Percentiles rank a stretch among this genome's conserved stretches.
These are phyloP conservation scores for Coemansia aciculifera DNA, from an alignment of 192 early-diverging fungal species.

Conservation along the genomic window DNA sequence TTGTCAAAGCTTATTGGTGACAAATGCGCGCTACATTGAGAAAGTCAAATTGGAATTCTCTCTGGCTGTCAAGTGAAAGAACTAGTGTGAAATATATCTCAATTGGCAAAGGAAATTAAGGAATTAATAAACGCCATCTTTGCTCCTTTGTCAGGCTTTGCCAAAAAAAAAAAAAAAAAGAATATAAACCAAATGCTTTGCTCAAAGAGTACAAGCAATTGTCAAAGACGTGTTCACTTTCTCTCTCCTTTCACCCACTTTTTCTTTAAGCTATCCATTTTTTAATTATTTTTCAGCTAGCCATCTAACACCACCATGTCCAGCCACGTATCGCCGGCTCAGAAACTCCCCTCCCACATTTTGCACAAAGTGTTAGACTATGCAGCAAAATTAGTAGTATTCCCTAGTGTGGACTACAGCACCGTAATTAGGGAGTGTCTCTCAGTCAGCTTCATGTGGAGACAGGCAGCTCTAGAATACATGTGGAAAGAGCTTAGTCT, in stretches of 20 bases:
- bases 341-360: background rate
- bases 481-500: background rate
- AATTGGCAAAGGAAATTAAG: background rate
- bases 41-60: background rate
- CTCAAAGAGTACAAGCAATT: background rate
- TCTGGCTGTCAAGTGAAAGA: background rate
- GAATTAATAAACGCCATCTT: background rate
- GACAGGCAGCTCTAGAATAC: background rate
- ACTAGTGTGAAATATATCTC: background rate
- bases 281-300: background rate
- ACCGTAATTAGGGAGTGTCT: background rate
- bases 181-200: background rate
- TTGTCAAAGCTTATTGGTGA: background rate
- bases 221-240: background rate
- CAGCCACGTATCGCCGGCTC: background rate
- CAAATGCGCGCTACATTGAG: background rate
- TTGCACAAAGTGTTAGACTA: background rate
- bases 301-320: background rate
- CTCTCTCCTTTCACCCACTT: background rate
- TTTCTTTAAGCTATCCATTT: background rate
- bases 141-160: background rate
- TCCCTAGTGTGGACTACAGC: background rate
- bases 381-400: background rate
- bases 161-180: background rate
- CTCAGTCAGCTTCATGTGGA: background rate